These are phyloP conservation scores for Iris macrosiphon DNA, from an alignment of 106 monocot genomes.

Conservation along the genomic window DNA sequence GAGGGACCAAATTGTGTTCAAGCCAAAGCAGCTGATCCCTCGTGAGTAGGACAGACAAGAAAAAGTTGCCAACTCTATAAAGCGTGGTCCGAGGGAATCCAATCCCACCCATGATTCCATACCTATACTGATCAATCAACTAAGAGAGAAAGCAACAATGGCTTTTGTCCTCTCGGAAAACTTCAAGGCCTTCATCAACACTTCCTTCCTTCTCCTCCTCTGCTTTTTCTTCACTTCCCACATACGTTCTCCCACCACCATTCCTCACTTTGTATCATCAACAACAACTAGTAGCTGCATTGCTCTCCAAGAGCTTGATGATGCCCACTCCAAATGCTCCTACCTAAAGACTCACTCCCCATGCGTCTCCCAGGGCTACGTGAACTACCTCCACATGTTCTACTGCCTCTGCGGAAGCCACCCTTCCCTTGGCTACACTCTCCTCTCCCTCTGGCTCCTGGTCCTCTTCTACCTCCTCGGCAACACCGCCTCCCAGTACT, in stretches of 20 bases:
- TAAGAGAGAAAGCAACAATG: no score
- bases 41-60: no score
- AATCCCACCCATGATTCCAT: no score
- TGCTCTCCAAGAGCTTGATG: constrained; percentile 19
- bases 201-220: constrained; percentile 17
- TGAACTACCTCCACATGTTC: constrained; percentile 75
- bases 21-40: no score
- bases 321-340: constrained; percentile 31
- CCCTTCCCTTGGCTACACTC: constrained; percentile 27
- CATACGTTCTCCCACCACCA: constrained; percentile 28
- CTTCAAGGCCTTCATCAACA: constrained; percentile 15
- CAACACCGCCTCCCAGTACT: constrained; percentile 68
- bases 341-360: constrained; percentile 21
- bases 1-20: no score
- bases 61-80: no score
- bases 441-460: constrained; percentile 48
- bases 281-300: constrained; percentile 22
- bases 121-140: no score
- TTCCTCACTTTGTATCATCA: constrained; percentile 8
- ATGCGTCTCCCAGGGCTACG: constrained; percentile 50
- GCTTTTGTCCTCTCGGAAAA: constrained; percentile 8
- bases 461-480: constrained; percentile 67
- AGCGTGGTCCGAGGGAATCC: no score
- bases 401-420: constrained; percentile 38
- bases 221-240: constrained; percentile 26